Percentiles rank a stretch among this genome's conserved stretches.
Conservation (phyloP, 192 early-diverging fungal genomes). For the Piromyces finnis region DNA sequence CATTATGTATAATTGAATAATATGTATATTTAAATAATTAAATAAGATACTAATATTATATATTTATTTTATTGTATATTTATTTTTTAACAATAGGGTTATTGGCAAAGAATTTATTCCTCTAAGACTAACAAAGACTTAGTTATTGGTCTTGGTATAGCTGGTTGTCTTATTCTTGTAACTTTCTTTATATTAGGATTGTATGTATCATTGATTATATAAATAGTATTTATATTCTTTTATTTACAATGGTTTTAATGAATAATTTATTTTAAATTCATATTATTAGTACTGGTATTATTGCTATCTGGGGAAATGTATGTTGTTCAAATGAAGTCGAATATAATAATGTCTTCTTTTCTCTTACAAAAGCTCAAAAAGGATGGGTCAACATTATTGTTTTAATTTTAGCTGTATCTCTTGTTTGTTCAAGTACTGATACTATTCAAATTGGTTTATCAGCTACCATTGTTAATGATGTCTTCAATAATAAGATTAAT, state of each 20-base stretch:
- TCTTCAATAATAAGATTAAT: constrained; percentile 18
- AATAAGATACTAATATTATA: too few species aligned
- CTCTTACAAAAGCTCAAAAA: constrained; percentile 30
- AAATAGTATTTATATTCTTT: too few species aligned
- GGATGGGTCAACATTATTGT: constrained; percentile 39
- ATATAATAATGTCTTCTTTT: constrained; percentile 46
- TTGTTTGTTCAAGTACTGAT: constrained; percentile 47
- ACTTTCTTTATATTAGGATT: background rate
- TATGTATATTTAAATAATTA: too few species aligned
- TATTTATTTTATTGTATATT: background rate
- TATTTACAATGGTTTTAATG: background rate
- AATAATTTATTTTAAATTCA: background rate
- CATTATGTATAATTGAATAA: too few species aligned
- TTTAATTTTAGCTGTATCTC: constrained; percentile 33
- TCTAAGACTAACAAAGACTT: constrained; percentile 40
- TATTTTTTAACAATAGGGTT: constrained; percentile 11
- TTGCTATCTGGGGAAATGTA: constrained; percentile 43
- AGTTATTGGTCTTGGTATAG: constrained; percentile 28
- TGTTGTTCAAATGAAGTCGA: constrained; percentile 18
- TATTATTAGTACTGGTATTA: constrained; percentile 33
- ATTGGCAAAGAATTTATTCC: constrained; percentile 61
- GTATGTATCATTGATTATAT: too few species aligned
- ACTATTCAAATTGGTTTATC: constrained; percentile 47
- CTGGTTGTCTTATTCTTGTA: background rate
- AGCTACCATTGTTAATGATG: constrained; percentile 38